A percentile compares a stretch with the other conserved stretches of the same genome.
Conservation (phyloP, 2,329 filamentous ascomycete genomes). For the Trichoderma lentiforme region DNA sequence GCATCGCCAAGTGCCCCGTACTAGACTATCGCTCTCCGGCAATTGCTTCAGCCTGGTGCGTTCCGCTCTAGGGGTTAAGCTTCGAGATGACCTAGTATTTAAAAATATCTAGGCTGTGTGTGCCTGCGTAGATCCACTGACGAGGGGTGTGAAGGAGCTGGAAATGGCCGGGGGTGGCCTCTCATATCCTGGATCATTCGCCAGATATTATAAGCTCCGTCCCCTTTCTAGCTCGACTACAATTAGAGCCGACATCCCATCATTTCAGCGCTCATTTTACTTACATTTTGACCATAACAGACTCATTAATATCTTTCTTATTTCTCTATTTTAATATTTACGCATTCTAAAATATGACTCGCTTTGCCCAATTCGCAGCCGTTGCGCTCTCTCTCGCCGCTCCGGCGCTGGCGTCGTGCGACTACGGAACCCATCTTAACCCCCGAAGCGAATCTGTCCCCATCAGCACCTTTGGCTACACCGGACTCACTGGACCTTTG, state of each 20-base stretch:
- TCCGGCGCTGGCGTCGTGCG: slow-evolving; percentile 34
- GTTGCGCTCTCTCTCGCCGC: neutral
- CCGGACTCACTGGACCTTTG: slow-evolving; percentile 44
- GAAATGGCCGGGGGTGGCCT: neutral
- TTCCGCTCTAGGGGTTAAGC: neutral
- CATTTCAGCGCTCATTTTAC: neutral
- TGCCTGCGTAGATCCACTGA: neutral
- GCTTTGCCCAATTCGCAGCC: neutral
- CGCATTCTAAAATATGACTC: neutral
- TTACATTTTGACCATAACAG: neutral
- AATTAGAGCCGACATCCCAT: neutral
- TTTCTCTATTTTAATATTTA: neutral
- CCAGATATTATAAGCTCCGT: slow-evolving; percentile 2
- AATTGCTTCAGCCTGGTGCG: neutral
- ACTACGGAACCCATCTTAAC: slow-evolving; percentile 37
- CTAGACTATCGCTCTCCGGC: neutral
- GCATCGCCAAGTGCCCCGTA: neutral
- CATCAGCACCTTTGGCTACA: slow-evolving; percentile 39
- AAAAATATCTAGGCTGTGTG: neutral
- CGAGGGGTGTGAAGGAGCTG: neutral
- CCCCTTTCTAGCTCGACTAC: neutral
- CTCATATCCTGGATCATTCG: neutral
- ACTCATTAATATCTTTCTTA: neutral
- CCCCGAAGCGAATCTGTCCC: slow-evolving; percentile 31
- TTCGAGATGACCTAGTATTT: neutral